Base-by-base conservation (phyloP, 2,329 filamentous ascomycete species). In the Diaporthe aspalathi region DNA sequence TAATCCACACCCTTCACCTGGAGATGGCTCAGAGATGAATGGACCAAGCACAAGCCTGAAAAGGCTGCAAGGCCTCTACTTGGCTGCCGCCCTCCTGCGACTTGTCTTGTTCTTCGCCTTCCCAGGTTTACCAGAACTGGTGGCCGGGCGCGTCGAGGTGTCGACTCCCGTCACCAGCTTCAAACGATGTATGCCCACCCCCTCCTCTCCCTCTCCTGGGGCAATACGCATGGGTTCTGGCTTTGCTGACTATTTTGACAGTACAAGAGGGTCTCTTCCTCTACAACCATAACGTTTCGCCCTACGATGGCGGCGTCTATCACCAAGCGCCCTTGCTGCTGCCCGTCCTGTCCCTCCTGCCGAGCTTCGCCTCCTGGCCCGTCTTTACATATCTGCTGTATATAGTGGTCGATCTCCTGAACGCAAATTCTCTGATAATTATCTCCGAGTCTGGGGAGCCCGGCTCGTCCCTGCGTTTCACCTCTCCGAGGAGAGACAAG, bases 121-220 rank as follows among this genome's bases (percentile, higher is more conserved):
- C 79, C 95, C 96, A 74, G 89, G 89, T 47, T 86, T 99, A 50
- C 93, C 95, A 67, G 91, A 94, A 80, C 87, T 97, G 74, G 87
- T 99, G 74, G 96, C 94, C 24, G 93, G 92, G 74, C 92, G 96
- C 79, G 96, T 98, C 77, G 96, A 99, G 86, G 92, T 99, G 78
- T 98, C 96, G 54, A 99, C 96, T 27, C 95, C 96, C 49, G 93
- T 98, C 57, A 98, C 94, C 77, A 97, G 95, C 88, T 99, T 98
- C 89, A 98, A 98, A 86, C 90, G 96, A 89, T 86, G 95, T 97
- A 87, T 82, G 92, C 82, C n/a, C n/a, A n/a, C n/a, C n/a, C 52
- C 6, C 65, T 24, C 57, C 54, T 52, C 35, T 40, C 5, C 32
- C 27, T 16, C 62, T 29, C 17, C 62, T 29, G 12, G 11, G 16